Percentiles rank a stretch among this genome's conserved stretches.
Evolutionary conservation across 176 grass and related monocot species (phyloP).

Genomic region (Elymus sibiricus): DNA sequence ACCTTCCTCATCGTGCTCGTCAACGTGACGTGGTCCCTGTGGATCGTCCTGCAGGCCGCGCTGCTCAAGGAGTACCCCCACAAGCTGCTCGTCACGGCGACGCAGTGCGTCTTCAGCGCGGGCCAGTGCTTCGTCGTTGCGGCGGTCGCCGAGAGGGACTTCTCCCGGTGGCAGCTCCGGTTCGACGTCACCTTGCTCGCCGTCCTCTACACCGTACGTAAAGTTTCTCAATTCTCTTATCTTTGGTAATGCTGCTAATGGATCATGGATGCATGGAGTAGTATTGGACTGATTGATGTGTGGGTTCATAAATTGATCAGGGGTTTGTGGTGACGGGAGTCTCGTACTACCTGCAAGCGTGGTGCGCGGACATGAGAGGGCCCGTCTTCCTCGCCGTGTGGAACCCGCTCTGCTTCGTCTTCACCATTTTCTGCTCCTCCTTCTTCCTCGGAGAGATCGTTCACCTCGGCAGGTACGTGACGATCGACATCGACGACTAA

Average conservation of each 20-base stretch:
- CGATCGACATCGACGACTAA: neutral
- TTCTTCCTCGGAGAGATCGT: constrained; percentile 41
- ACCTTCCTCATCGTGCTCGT: constrained; percentile 55
- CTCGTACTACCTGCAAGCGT: constrained; percentile 61
- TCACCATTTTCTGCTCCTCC: constrained; percentile 42
- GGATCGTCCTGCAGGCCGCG: constrained; percentile 67
- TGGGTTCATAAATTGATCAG: neutral
- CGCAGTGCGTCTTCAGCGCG: constrained; percentile 50
- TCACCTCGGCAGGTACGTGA: constrained; percentile 44
- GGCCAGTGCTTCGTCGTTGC: constrained; percentile 39
- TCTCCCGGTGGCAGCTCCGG: constrained; percentile 47
- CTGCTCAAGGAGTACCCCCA: constrained; percentile 57
- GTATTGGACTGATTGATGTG: neutral
- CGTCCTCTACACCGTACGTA: constrained; percentile 11
- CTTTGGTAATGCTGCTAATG: neutral
- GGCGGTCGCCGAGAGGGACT: constrained; percentile 40
- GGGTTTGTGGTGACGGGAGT: constrained; percentile 41
- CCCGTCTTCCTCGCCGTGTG: constrained; percentile 49
- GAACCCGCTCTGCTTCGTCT: constrained; percentile 34
- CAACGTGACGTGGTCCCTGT: constrained; percentile 52
- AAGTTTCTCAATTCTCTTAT: neutral
- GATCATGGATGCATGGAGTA: neutral
- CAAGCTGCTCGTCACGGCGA: constrained; percentile 50
- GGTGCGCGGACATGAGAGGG: constrained; percentile 46
- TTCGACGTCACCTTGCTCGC: constrained; percentile 43